These are phyloP conservation scores for Fraxinus pennsylvanica DNA, from an alignment of 257 asterid genomes.

Conservation along the genomic window DNA sequence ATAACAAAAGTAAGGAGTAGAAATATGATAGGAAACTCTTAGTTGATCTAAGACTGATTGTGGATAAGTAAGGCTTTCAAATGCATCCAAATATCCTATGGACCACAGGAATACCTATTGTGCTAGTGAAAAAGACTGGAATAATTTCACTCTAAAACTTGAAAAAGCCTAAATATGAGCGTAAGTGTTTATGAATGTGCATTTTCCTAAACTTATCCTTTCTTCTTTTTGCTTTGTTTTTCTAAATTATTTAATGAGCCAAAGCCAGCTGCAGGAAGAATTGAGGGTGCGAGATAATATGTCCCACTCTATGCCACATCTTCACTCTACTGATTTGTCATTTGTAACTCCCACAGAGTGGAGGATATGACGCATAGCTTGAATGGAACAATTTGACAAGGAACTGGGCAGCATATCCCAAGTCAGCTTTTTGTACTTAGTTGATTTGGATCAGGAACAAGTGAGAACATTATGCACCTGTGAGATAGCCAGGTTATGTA, in stretches of 20 bases:
- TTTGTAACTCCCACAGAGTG: not conserved
- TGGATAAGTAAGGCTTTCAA: not conserved
- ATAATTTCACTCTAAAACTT: not conserved
- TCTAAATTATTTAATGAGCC: not conserved
- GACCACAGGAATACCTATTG: not conserved
- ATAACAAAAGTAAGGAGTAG: not conserved
- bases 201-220: not conserved
- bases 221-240: not conserved
- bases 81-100: not conserved
- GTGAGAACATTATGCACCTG: too few relatives aligned
- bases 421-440: not conserved
- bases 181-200: not conserved
- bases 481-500: not conserved
- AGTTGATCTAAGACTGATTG: not conserved
- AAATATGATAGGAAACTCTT: not conserved
- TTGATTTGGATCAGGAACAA: too few relatives aligned
- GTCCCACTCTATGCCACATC: not conserved
- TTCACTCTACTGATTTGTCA: not conserved
- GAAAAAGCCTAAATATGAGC: not conserved
- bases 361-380: not conserved
- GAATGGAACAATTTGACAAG: not conserved
- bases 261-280: not conserved
- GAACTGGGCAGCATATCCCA: not conserved
- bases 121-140: not conserved
- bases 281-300: not conserved